Conservation (phyloP, 345 rosid genomes). For the Laguncularia racemosa region DNA sequence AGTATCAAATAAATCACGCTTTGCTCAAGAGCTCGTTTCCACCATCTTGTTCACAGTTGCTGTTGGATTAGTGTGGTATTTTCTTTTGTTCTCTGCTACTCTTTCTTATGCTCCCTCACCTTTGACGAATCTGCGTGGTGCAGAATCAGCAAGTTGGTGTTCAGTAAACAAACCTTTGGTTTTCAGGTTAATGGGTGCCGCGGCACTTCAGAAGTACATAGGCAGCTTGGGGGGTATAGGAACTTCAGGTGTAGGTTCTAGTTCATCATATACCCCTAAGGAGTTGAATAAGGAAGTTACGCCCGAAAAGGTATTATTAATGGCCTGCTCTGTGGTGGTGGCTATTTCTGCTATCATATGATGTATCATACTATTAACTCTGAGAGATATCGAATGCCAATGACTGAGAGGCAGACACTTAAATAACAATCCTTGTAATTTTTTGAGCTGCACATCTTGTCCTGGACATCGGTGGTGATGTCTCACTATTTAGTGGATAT, state of each 20-base stretch:
- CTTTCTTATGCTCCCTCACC: background rate
- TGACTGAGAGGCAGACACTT: too few relatives aligned
- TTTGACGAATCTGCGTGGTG: background rate
- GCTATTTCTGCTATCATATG: background rate
- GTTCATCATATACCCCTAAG: slow-evolving; percentile 85
- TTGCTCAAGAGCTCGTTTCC: slow-evolving; percentile 88
- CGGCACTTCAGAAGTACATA: slow-evolving; percentile 91
- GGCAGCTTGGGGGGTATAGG: slow-evolving; percentile 97
- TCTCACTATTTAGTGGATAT: too few relatives aligned
- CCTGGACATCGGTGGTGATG: too few relatives aligned
- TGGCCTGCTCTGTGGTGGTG: background rate
- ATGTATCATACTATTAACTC: too few relatives aligned
- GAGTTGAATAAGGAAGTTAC: slow-evolving; percentile 86
- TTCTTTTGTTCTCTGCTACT: slow-evolving; percentile 3
- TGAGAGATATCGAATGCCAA: too few relatives aligned
- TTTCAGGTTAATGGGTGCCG: slow-evolving; percentile 88
- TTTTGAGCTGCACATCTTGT: too few relatives aligned
- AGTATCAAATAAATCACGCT: slow-evolving; percentile 68
- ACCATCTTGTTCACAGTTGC: slow-evolving; percentile 85
- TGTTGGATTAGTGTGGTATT: slow-evolving; percentile 82
- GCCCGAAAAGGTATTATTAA: slow-evolving; percentile 73
- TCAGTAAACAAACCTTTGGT: slow-evolving; percentile 5
- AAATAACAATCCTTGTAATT: too few relatives aligned
- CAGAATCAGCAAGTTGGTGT: background rate
- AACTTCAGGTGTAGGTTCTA: slow-evolving; percentile 93